phyloP scores from a whole-genome alignment of 805 yeast species.

The Zygosaccharomyces lentus region DNA sequence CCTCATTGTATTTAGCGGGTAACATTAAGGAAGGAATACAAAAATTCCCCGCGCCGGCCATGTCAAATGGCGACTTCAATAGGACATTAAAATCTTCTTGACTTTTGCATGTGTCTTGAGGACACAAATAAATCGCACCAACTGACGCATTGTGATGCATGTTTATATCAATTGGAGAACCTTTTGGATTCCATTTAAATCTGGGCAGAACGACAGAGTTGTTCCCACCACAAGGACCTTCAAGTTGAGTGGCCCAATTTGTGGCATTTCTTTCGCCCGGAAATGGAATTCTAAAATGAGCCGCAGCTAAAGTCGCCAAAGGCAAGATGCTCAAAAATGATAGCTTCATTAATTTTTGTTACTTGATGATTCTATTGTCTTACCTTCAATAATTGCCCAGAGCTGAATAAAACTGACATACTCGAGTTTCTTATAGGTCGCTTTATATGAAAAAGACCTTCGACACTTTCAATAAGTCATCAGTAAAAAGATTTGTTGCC shows the following conservation, averaged over 20 bases:
- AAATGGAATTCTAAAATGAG: conserved; percentile 32
- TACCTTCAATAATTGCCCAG: no score
- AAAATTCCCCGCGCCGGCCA: conserved; percentile 23
- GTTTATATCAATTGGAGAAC: conserved; percentile 30
- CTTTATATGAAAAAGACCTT: no score
- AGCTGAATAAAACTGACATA: no score
- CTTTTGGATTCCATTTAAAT: conserved; percentile 31
- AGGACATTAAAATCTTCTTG: conserved; percentile 24
- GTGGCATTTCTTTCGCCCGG: conserved; percentile 35
- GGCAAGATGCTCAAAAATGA: background rate
- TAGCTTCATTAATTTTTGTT: background rate
- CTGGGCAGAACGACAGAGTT: conserved; percentile 28
- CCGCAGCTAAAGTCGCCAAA: conserved; percentile 13
- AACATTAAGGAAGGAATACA: conserved; percentile 30
- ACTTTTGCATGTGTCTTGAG: conserved; percentile 19
- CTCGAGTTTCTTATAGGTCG: no score
- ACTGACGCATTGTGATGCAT: conserved; percentile 23
- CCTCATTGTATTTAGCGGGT: conserved; percentile 19
- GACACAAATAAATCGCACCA: conserved; percentile 31
- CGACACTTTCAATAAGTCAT: no score
- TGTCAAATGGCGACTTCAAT: conserved; percentile 25
- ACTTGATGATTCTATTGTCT: no score
- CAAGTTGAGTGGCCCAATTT: conserved; percentile 29
- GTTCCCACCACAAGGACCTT: conserved; percentile 34
- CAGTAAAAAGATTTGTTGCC: no score